Evolutionary conservation across 164 flowering plant genomes (phyloP).

Genomic region (Buxus sempervirens): DNA sequence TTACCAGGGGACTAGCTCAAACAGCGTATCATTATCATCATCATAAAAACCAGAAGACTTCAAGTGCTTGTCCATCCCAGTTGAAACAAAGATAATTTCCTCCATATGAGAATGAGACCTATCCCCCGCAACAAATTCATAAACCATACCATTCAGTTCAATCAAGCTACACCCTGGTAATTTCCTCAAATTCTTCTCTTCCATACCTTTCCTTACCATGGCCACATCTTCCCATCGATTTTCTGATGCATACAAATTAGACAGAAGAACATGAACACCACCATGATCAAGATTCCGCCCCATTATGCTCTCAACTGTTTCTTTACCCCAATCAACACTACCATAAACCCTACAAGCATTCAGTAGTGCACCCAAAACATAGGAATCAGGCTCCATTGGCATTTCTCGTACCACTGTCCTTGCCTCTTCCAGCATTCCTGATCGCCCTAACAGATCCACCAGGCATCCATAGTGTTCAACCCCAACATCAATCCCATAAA

Average conservation of each 20-base stretch:
- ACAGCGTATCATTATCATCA: background rate
- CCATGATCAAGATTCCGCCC: constrained; percentile 36
- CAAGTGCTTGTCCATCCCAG: constrained; percentile 31
- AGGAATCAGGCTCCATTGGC: constrained; percentile 49
- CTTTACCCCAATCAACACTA: constrained; percentile 38
- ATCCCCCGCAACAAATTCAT: constrained; percentile 42
- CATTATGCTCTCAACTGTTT: constrained; percentile 25
- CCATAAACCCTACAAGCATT: constrained; percentile 51
- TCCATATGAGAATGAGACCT: constrained; percentile 25
- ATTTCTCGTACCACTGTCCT: constrained; percentile 38
- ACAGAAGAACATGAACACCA: constrained; percentile 47
- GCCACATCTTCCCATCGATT: constrained; percentile 49
- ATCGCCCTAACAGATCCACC: constrained; percentile 51
- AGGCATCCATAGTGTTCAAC: constrained; percentile 58
- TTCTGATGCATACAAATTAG: constrained; percentile 51
- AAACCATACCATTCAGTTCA: constrained; percentile 39
- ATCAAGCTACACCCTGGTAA: constrained; percentile 52
- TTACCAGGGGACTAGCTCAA: background rate
- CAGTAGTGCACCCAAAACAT: constrained; percentile 52
- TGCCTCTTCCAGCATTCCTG: constrained; percentile 43
- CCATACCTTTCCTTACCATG: constrained; percentile 48
- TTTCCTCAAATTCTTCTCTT: constrained; percentile 38
- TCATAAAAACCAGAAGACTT: constrained; percentile 22
- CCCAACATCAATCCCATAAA: constrained; percentile 43
- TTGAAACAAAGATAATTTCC: constrained; percentile 18